Base-by-base conservation (phyloP, 2,329 filamentous ascomycete species). In the Chaetomium sp. region DNA sequence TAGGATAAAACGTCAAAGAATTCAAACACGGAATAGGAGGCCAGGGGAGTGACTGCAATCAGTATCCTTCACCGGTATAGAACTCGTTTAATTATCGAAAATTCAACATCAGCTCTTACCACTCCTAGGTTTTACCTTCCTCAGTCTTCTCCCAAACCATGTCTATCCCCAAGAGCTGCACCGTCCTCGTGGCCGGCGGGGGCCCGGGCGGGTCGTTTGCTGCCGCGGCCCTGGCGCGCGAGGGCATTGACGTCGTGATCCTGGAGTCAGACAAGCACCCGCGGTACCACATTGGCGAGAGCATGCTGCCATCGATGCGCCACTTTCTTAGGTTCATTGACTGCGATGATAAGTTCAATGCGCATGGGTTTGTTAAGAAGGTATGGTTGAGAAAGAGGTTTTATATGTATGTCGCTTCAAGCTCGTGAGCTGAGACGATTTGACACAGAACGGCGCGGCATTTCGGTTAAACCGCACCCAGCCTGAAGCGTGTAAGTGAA, bases 171-270 rank as follows among this genome's bases (percentile, higher is more conserved):
- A 53, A 61, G 38, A 48, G 59, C 7, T 67, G 63, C 19, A 69
- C 66, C 5, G 74, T 76, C 0, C 66, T 76, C 1, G 71, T 78
- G 6, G 60, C 76, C 1, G 75, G 75, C 5, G 74, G 72, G 27
- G 76, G 76, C 4, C 76, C 75, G 5, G 73, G 62, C 0, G 75
- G 76, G 2, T 77, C 76, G 0, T 78, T 76, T 53, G 57, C 73
- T 1, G 74, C 76, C 5, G 59, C 69, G 0, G 70, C 62, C 0
- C 63, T 79, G 5, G 74, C 75, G 1, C 70, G 74, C 0, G 75
- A 79, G 59, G 74, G 72, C 2, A 61, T 78, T 10, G 71, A 76
- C 48, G 63, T 65, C 9, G 73, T 78, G 3, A 42, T 78, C 0
- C 62, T 79, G 4, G 76, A 78, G 55, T 70, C 70, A 1, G 74